Base-by-base conservation (phyloP, 306 rosid genomes). In the Hippophae gyantsensis region DNA sequence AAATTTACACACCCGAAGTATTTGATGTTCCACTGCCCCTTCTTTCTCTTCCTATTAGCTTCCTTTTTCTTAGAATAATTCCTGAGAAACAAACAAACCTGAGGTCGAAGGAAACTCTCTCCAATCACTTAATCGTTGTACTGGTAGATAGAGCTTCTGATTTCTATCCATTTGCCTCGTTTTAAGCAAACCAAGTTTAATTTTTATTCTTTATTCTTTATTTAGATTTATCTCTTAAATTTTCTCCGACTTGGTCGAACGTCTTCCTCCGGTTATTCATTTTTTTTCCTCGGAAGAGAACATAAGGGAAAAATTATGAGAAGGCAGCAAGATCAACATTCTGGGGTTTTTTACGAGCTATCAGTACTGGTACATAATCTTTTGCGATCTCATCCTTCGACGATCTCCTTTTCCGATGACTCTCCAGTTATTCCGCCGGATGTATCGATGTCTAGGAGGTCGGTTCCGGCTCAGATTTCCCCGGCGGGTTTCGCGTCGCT, bases 401-500 rank as follows among this genome's bases (percentile, higher is more conserved):
- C 89, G 71, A 47, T 84, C 3, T 64, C 73, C 3, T 68, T 78
- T 3, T 62, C 89, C 67, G 81, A 78, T 48, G 54, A 65, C 9
- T 57, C 69, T 7, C 38, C 66, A 62, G 45, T 7, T 43, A 3
- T 60, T 27, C 60, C 32, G 41, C 49, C 68, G 25, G 0, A 52
- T 5, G 7, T 73, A 8, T 46, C 66, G 10, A 25, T 66, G 52
- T 13, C 54, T 13, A 59, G 63, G 43, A 42, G 74, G 4, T 27
- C 65, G 38, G 7, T 73, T 2, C 0, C 52, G 62, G 6, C 64
- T 49, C 83, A 82, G 82, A 85, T 88, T 41, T 74, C 96, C 1
- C 94, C 96, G 57, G 85, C 82, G 53, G 97, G 97, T 0, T 78
- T 93, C 41, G 99, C 94, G 7, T 79, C 90, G 49, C 67, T 93